Evolutionary conservation across 2,329 filamentous ascomycete species (phyloP).

Genomic region (Colletotrichum abscissum): DNA sequence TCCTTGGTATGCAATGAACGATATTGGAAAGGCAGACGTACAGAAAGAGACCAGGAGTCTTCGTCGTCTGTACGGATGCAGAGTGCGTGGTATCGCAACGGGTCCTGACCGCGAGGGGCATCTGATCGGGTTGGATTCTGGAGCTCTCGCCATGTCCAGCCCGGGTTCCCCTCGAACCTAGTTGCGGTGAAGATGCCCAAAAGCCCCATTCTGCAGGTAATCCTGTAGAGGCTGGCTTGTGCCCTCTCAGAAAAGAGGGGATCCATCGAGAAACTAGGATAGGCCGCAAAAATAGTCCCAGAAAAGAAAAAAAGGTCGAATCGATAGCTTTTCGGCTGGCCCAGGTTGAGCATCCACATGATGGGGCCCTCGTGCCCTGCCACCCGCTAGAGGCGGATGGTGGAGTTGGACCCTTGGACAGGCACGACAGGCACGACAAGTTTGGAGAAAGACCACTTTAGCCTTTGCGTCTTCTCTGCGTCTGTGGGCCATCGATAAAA

Average conservation of each 20-base stretch:
- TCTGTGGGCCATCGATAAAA: constrained; percentile 18
- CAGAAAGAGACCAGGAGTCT: not conserved
- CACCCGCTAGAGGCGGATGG: constrained; percentile 17
- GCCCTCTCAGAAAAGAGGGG: constrained; percentile 25
- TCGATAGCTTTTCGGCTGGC: constrained; percentile 14
- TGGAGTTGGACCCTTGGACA: constrained; percentile 33
- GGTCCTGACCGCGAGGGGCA: constrained; percentile 22
- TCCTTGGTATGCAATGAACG: not conserved
- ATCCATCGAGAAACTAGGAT: not conserved
- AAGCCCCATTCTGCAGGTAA: constrained; percentile 32
- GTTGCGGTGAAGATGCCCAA: constrained; percentile 36
- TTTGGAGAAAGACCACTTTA: constrained; percentile 7
- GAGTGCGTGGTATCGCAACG: constrained; percentile 6
- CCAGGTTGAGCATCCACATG: constrained; percentile 15
- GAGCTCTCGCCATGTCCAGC: constrained; percentile 22
- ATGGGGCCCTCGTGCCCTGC: constrained; percentile 20
- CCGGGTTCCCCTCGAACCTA: constrained; percentile 24
- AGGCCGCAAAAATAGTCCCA: not conserved
- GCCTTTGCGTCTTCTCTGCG: constrained; percentile 9
- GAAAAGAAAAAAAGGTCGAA: not conserved
- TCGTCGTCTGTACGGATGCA: not conserved
- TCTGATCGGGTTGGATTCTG: constrained; percentile 24
- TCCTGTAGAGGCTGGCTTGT: constrained; percentile 27
- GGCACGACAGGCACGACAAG: constrained; percentile 4
- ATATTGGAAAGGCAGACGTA: not conserved